Percentiles rank a stretch among this genome's conserved stretches.
Evolutionary conservation across 2,329 filamentous ascomycete genomes (phyloP).

Genomic region (Colletotrichum theobromicola): DNA sequence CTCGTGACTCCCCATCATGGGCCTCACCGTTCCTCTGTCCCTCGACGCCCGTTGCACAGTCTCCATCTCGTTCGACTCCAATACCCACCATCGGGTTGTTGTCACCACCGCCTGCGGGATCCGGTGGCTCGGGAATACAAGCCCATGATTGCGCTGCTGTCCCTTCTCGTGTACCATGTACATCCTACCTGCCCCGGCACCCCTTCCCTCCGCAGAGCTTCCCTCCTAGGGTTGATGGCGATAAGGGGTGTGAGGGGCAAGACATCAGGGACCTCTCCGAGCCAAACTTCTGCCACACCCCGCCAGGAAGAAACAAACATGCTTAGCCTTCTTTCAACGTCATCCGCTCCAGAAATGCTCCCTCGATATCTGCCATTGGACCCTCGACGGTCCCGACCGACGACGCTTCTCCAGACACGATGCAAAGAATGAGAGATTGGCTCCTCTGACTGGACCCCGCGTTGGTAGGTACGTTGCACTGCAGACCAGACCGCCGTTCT

Average conservation of each 20-base stretch:
- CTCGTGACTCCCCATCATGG: background rate
- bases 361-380: background rate
- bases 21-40: background rate
- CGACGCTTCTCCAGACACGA: background rate
- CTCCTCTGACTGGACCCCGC: background rate
- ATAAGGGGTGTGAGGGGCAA: slow-evolving; percentile 14
- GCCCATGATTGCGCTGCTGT: slow-evolving; percentile 14
- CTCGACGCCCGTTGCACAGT: background rate
- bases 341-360: background rate
- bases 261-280: slow-evolving; percentile 6
- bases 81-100: background rate
- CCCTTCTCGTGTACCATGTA: slow-evolving; percentile 2
- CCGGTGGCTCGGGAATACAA: slow-evolving; percentile 20
- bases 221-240: background rate
- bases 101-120: slow-evolving; percentile 13
- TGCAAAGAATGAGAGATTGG: background rate
- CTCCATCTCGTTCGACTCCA: background rate
- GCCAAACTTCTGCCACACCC: background rate
- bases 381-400: background rate
- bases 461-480: slow-evolving; percentile 2
- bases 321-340: slow-evolving; percentile 20
- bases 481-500: slow-evolving; percentile 19
- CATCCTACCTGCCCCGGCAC: background rate
- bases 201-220: background rate
- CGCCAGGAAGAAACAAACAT: slow-evolving; percentile 4